Evolutionary conservation across 176 grass and related monocot species (phyloP).

Genomic region (Thalia dealbata): DNA sequence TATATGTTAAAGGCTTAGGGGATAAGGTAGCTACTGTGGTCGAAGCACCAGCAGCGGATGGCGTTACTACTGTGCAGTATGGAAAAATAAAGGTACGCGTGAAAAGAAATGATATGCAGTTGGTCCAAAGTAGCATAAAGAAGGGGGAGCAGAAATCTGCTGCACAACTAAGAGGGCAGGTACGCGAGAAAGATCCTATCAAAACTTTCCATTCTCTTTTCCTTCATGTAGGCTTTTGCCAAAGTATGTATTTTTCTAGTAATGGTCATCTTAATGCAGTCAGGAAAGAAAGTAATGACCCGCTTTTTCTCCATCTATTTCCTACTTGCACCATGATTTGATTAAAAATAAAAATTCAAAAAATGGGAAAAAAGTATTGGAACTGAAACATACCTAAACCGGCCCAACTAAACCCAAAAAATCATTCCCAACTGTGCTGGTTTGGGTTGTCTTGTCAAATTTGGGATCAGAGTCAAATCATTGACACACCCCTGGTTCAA

Average conservation of each 20-base stretch:
- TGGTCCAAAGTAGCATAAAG: slow-evolving; percentile 33
- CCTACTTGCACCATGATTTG: not conserved
- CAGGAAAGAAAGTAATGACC: not conserved
- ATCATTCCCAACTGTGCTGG: too few relatives aligned
- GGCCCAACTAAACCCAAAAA: too few relatives aligned
- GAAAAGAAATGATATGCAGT: slow-evolving; percentile 49
- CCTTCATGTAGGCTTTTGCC: not conserved
- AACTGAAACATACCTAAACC: too few relatives aligned
- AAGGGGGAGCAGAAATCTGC: slow-evolving; percentile 6
- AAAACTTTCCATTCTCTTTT: not conserved
- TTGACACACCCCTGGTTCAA: too few relatives aligned
- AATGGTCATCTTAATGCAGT: not conserved
- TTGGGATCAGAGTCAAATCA: too few relatives aligned
- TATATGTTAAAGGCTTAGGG: slow-evolving; percentile 44
- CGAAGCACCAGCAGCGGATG: slow-evolving; percentile 46
- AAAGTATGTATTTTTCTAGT: not conserved
- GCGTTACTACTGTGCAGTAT: slow-evolving; percentile 49
- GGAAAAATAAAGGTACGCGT: slow-evolving; percentile 59
- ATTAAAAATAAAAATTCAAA: too few relatives aligned
- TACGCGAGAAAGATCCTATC: slow-evolving; percentile 3
- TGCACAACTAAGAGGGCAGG: slow-evolving; percentile 39
- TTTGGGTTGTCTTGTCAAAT: too few relatives aligned
- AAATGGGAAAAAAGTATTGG: too few relatives aligned
- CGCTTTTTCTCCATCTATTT: not conserved
- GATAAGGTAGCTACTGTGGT: slow-evolving; percentile 44